Evolutionary conservation across 805 yeast species (phyloP).

Genomic region (Lipomyces lipofer): DNA sequence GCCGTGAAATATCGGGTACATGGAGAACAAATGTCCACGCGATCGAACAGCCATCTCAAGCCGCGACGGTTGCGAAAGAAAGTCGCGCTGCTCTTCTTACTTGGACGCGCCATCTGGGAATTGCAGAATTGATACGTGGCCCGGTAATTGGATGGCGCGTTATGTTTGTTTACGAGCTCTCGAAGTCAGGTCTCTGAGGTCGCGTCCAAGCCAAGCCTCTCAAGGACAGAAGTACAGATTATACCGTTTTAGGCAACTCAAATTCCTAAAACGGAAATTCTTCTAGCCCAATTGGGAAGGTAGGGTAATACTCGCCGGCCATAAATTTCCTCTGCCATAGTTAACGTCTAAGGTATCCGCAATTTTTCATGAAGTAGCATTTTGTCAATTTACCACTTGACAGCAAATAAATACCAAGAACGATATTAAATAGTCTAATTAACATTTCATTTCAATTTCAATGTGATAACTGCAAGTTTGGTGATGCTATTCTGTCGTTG

Average conservation of each 20-base stretch:
- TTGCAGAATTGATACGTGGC: neutral
- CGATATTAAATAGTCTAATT: neutral
- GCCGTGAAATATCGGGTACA: neutral
- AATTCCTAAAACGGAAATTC: no score
- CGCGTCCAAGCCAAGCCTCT: neutral
- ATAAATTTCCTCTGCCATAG: neutral
- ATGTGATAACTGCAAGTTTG: neutral
- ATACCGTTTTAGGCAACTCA: neutral
- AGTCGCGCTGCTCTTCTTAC: neutral
- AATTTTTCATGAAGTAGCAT: neutral
- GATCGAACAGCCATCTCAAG: neutral
- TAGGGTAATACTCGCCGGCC: neutral
- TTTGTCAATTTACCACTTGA: neutral
- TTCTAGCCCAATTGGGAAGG: neutral
- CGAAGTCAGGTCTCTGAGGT: neutral
- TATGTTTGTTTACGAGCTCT: neutral
- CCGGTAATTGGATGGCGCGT: neutral
- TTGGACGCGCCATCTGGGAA: no score
- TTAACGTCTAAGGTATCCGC: no score
- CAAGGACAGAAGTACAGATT: neutral
- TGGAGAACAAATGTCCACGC: neutral
- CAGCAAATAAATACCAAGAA: neutral
- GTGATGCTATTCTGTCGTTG: neutral
- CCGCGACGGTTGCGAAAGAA: neutral
- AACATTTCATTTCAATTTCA: no score